These are phyloP conservation scores for Psilocybe subaeruginosa DNA, from an alignment of 768 basidiomycete genomes.

Conservation along the genomic window DNA sequence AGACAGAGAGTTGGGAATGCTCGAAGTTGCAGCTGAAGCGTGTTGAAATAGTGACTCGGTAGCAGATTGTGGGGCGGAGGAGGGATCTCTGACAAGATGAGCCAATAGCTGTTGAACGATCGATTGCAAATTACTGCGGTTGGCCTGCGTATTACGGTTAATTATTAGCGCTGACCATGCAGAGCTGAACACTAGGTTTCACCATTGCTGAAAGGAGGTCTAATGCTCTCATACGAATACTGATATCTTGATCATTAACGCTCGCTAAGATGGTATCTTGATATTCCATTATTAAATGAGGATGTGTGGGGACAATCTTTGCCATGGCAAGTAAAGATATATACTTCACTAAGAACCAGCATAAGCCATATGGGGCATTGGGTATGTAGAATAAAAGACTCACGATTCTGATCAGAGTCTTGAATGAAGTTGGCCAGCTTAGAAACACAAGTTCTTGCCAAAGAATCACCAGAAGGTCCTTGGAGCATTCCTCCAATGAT, in stretches of 20 bases:
- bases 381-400: conserved; percentile 28
- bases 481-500: conserved; percentile 97
- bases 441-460: conserved; percentile 89
- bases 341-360: conserved; percentile 77
- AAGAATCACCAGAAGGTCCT: conserved; percentile 69
- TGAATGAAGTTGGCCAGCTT: conserved; percentile 92
- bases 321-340: conserved; percentile 94
- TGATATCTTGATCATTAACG: conserved; percentile 91
- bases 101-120: conserved; percentile 90
- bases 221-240: conserved; percentile 93
- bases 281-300: conserved; percentile 87
- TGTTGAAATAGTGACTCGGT: conserved; percentile 57
- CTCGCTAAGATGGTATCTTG: conserved; percentile 90
- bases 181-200: conserved; percentile 17
- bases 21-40: conserved; percentile 35
- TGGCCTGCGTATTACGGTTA: conserved; percentile 55
- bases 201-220: conserved; percentile 96
- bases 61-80: conserved; percentile 59
- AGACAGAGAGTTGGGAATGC: conserved; percentile 36
- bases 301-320: conserved; percentile 93
- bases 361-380: not conserved
- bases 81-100: conserved; percentile 73
- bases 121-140: conserved; percentile 80
- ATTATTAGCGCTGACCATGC: not conserved
- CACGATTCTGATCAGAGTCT: conserved; percentile 95